Evolutionary conservation across 495 filamentous ascomycete genomes (phyloP).

Genomic region (Xanthoparmelia taractica): DNA sequence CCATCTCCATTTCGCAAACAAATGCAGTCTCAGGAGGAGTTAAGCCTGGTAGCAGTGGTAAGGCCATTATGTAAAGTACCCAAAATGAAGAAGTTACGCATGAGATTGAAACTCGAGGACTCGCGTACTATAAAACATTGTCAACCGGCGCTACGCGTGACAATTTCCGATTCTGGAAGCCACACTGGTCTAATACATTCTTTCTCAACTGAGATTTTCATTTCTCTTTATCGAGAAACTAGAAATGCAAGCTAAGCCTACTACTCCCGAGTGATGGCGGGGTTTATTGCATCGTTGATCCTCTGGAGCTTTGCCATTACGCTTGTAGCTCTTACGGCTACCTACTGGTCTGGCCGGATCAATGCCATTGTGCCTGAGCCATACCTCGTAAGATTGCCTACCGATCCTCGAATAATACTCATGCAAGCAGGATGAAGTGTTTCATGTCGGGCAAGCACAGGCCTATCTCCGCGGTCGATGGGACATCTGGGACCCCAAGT

Average conservation of each 20-base stretch:
- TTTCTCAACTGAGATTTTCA: not conserved
- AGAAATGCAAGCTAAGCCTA: not conserved
- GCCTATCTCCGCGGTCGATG: constrained; percentile 72
- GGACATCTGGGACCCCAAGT: constrained; percentile 83
- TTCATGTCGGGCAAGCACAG: constrained; percentile 89
- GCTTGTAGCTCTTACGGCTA: not conserved
- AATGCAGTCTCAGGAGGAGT: constrained; percentile 88
- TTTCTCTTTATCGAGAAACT: not conserved
- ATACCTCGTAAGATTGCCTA: constrained; percentile 54
- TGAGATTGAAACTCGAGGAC: not conserved
- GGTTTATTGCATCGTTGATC: not conserved
- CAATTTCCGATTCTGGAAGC: not conserved
- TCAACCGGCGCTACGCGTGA: not conserved
- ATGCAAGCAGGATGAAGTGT: constrained; percentile 70
- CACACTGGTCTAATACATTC: not conserved
- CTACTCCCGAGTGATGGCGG: not conserved
- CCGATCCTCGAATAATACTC: not conserved
- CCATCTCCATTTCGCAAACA: constrained; percentile 91
- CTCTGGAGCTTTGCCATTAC: not conserved
- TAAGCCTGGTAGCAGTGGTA: constrained; percentile 72
- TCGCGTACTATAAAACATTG: too few species aligned
- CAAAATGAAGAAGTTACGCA: not conserved
- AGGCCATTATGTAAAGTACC: constrained; percentile 53
- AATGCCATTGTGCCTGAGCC: constrained; percentile 57
- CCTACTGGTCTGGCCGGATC: constrained; percentile 24